Evolutionary conservation across 2,329 filamentous ascomycete genomes (phyloP).

Genomic region (Paraphoma chrysanthemicola): DNA sequence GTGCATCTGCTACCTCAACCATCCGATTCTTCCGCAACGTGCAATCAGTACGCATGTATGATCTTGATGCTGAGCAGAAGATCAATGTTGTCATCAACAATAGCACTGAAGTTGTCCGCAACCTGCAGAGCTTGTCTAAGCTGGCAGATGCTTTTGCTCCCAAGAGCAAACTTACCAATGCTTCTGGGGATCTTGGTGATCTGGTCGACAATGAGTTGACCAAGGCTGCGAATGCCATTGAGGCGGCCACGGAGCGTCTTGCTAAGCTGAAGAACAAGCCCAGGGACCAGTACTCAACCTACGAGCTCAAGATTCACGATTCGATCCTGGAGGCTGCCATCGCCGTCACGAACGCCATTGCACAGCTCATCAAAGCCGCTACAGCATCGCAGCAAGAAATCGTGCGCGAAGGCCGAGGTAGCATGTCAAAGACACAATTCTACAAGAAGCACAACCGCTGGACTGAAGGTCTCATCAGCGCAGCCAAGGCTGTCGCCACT

Average conservation of each 20-base stretch:
- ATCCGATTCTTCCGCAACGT: constrained; percentile 95
- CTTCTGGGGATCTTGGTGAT: constrained; percentile 87
- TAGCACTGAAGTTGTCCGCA: constrained; percentile 95
- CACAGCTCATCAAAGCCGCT: constrained; percentile 91
- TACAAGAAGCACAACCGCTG: constrained; percentile 99
- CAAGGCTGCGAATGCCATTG: constrained; percentile 95
- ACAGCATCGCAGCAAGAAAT: constrained; percentile 95
- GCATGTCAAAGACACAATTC: constrained; percentile 87
- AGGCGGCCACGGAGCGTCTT: constrained; percentile 86
- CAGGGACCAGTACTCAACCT: constrained; percentile 93
- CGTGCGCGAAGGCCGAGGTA: constrained; percentile 88
- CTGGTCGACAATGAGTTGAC: constrained; percentile 89
- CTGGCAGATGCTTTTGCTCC: constrained; percentile 90
- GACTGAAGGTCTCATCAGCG: constrained; percentile 97
- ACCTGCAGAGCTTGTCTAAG: constrained; percentile 92
- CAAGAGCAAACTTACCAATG: constrained; percentile 80
- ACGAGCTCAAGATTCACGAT: constrained; percentile 95
- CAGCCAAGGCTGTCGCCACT: constrained; percentile 91
- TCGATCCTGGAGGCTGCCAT: constrained; percentile 91
- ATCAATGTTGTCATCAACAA: constrained; percentile 96
- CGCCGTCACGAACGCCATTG: constrained; percentile 92
- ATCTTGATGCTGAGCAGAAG: constrained; percentile 88
- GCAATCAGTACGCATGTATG: constrained; percentile 91
- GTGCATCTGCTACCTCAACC: constrained; percentile 83
- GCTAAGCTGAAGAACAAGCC: constrained; percentile 95